phyloP scores from a whole-genome alignment of 257 asterid species.

The Datura wrightii region DNA sequence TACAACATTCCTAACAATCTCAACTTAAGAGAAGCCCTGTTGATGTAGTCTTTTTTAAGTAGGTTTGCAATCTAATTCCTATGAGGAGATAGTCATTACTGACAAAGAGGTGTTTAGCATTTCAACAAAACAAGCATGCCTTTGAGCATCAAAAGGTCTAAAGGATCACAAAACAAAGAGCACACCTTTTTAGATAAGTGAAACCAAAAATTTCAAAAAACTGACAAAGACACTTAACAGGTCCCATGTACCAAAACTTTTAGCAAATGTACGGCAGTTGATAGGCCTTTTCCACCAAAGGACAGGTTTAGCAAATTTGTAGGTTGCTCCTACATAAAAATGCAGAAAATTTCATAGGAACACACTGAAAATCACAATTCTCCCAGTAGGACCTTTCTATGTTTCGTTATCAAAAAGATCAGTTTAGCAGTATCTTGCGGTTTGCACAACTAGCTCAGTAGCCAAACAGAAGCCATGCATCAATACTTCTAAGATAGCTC shows the following conservation, averaged over 20 bases:
- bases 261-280: constrained; percentile 2
- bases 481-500: not conserved
- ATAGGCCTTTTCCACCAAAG: not conserved
- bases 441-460: constrained; percentile 2
- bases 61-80: constrained; percentile 5
- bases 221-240: not conserved
- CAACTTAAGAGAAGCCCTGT: not conserved
- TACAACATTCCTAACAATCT: not conserved
- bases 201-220: not conserved
- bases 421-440: constrained; percentile 12
- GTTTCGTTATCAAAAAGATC: not conserved
- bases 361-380: not conserved
- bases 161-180: constrained; percentile 10
- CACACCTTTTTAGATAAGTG: not conserved
- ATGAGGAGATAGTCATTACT: constrained; percentile 5
- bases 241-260: not conserved
- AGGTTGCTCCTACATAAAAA: constrained; percentile 9
- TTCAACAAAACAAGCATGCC: not conserved
- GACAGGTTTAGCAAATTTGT: not conserved
- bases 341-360: not conserved
- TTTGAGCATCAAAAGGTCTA: not conserved
- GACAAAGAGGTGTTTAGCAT: not conserved
- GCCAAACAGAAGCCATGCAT: not conserved
- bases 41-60: not conserved
- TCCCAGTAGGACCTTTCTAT: too few relatives aligned